Conservation (phyloP, 257 asterid genomes). For the Ehretia macrophylla region DNA sequence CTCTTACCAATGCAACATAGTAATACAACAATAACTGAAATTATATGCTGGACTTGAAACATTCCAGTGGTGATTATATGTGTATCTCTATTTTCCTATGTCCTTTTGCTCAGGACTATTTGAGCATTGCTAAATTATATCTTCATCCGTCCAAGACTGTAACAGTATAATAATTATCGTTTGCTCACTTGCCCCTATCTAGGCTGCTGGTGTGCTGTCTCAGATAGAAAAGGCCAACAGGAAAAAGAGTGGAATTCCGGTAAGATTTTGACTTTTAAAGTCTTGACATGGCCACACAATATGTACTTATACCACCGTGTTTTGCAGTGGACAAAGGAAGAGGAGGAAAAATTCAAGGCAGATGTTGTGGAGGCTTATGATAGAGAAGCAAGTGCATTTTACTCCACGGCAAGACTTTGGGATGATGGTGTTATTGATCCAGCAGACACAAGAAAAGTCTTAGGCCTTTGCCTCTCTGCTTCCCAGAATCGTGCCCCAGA, state of each 20-base stretch:
- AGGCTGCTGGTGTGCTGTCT: constrained; percentile 98
- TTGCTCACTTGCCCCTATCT: neutral
- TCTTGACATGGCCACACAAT: neutral
- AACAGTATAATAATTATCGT: too few species aligned
- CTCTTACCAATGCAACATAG: too few species aligned
- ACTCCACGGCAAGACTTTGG: constrained; percentile 96
- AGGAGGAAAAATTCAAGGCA: constrained; percentile 75
- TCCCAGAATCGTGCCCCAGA: constrained; percentile 51
- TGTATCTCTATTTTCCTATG: too few species aligned
- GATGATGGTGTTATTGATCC: constrained; percentile 97
- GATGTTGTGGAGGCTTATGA: constrained; percentile 77
- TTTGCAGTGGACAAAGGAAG: constrained; percentile 80
- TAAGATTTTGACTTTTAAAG: constrained; percentile 14
- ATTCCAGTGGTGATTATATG: too few species aligned
- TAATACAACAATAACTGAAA: too few species aligned
- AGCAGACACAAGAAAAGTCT: constrained; percentile 77
- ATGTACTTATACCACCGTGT: constrained; percentile 1
- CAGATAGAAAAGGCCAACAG: constrained; percentile 72
- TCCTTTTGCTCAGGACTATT: too few species aligned
- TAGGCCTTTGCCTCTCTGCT: constrained; percentile 80
- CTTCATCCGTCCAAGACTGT: neutral
- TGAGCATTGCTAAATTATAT: too few species aligned
- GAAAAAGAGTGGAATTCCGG: constrained; percentile 68
- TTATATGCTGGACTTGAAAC: too few species aligned
- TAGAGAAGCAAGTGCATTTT: constrained; percentile 79